Percentiles rank a stretch among this genome's conserved stretches.
These are phyloP conservation scores for Mycena galopus DNA, from an alignment of 768 basidiomycete species.

Conservation along the genomic window DNA sequence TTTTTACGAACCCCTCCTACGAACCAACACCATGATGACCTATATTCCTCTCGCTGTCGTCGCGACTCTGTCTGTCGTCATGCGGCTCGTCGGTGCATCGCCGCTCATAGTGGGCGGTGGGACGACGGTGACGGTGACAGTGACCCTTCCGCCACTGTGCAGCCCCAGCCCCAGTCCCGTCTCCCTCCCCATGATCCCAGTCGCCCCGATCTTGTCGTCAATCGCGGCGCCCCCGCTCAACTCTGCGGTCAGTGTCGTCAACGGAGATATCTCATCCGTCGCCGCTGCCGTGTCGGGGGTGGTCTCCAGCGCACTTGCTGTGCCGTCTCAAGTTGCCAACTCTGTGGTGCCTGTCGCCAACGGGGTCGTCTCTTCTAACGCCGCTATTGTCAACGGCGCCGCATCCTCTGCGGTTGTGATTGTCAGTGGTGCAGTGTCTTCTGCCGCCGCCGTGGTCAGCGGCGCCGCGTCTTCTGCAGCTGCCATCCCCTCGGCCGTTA, in stretches of 20 bases:
- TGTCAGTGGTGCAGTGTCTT: too few species aligned
- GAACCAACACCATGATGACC: constrained; percentile 19
- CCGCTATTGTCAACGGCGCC: background rate
- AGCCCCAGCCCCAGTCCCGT: background rate
- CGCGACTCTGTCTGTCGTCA: constrained; percentile 6
- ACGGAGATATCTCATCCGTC: background rate
- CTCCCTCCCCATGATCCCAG: background rate
- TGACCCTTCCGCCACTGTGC: constrained; percentile 12
- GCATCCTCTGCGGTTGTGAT: background rate
- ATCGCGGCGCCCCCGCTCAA: background rate
- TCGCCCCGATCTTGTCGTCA: background rate
- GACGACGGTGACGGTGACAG: constrained; percentile 3
- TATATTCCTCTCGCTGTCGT: constrained; percentile 13
- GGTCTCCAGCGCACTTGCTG: background rate
- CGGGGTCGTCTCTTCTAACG: background rate
- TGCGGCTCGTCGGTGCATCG: constrained; percentile 1
- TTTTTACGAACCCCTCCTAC: background rate
- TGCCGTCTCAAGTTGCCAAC: background rate
- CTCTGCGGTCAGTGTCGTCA: background rate
- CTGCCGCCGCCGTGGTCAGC: background rate
- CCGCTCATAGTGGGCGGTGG: background rate
- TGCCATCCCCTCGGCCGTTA: background rate
- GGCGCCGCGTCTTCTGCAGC: background rate
- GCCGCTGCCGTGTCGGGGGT: background rate
- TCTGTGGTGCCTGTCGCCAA: background rate